A percentile compares a stretch with the other conserved stretches of the same genome.
phyloP scores from a whole-genome alignment of 805 yeast genomes.

The Tetrapisispora iriomotensis region DNA sequence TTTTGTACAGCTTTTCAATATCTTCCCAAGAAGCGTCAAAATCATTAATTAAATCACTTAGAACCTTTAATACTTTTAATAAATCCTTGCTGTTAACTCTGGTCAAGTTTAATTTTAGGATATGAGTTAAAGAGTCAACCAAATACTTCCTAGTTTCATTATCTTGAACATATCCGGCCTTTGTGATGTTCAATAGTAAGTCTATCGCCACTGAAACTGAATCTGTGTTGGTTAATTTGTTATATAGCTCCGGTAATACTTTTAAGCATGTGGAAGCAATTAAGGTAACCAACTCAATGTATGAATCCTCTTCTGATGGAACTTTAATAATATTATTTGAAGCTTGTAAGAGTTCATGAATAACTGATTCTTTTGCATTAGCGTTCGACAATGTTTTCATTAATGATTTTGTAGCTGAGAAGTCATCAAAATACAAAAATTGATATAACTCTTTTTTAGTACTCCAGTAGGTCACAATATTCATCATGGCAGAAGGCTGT shows the following conservation, averaged over 20 bases:
- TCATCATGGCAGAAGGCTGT: constrained; percentile 71
- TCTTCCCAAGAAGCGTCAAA: constrained; percentile 46
- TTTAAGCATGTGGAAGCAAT: constrained; percentile 49
- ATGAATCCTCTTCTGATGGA: constrained; percentile 36
- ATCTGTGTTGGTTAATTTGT: constrained; percentile 31
- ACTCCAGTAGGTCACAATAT: constrained; percentile 53
- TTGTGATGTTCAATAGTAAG: constrained; percentile 41
- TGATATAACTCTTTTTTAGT: constrained; percentile 35
- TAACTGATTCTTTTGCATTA: constrained; percentile 59
- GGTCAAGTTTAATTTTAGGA: constrained; percentile 48
- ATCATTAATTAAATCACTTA: constrained; percentile 44
- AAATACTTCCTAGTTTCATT: constrained; percentile 43
- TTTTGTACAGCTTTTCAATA: constrained; percentile 39
- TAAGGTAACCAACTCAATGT: constrained; percentile 40
- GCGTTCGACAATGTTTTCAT: constrained; percentile 43
- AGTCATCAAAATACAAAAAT: constrained; percentile 48
- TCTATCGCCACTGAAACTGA: constrained; percentile 45
- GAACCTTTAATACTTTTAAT: constrained; percentile 45
- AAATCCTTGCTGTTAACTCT: constrained; percentile 45
- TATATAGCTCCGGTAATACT: constrained; percentile 42
- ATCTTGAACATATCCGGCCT: constrained; percentile 48
- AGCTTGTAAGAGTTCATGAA: constrained; percentile 46
- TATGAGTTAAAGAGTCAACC: constrained; percentile 46
- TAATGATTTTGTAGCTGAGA: constrained; percentile 45
- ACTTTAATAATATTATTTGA: constrained; percentile 37